Base-by-base conservation (phyloP, 2,329 filamentous ascomycete genomes). In the Pyrenophora tritici-repentis region DNA sequence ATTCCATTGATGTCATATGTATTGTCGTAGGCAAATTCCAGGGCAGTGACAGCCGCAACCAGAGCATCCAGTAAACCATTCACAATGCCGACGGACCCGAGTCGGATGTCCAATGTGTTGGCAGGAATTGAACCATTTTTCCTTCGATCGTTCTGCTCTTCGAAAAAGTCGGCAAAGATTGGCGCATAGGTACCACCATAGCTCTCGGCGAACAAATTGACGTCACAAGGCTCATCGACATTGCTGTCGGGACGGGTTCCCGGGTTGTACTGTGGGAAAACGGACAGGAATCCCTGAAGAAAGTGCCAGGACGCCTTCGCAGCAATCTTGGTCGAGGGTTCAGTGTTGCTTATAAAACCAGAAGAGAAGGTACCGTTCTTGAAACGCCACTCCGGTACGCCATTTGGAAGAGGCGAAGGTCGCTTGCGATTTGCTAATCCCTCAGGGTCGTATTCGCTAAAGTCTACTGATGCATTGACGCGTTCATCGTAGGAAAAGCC, bases 151-250 rank as follows among this genome's bases (percentile, higher is more conserved):
- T 90, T 91, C 71, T 90, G 86, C 48, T 82, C 69, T 61, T 87
- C 79, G 50, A 81, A 82, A 56, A 77, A 76, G 3, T 74, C 59
- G 9, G 85, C 84, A 61, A 89, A 87, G 1, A 82, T 76, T 2
- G 86, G 86, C 0, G 85, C 88, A 61, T 89, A 91, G 48, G 85
- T 82, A 10, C 88, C 88, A 29, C 86, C 83, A 67, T 89, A 87
- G 70, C 84, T 87, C 68, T 90, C 86, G 1, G 85, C 81, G 55
- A 88, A 89, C 4, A 90, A 73, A 60, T 86, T 85, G 45, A 90
- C 78, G 4, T 83, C 83, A 14, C 85, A 72, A 2, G 77, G 73
- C 55, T 77, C 75, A 29, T 64, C 50, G 9, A 53, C 50, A 4
- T 67, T 69, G 36, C 61, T 65, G 41, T 76, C 74, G 1, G 71